These are phyloP conservation scores for Volutella citrinella DNA, from an alignment of 2,329 filamentous ascomycete genomes.

Conservation along the genomic window DNA sequence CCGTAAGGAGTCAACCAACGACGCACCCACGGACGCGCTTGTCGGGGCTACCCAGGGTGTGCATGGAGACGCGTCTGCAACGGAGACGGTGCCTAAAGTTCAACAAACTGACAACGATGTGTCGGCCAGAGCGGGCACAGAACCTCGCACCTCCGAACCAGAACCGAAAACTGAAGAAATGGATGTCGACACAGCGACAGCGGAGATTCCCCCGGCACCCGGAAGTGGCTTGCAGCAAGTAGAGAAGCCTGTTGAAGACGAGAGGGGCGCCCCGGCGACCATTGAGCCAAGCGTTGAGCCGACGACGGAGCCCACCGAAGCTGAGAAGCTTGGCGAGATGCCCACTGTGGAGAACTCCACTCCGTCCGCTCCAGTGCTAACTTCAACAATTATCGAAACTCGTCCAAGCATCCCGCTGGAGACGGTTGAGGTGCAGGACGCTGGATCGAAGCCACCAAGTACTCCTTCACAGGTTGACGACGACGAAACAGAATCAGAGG, in stretches of 20 bases:
- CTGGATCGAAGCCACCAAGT: constrained; percentile 37
- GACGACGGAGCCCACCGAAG: constrained; percentile 3
- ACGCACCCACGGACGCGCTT: no score
- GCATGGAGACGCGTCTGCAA: background rate
- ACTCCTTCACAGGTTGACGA: constrained; percentile 51
- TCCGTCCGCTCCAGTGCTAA: background rate
- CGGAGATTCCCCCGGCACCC: constrained; percentile 6
- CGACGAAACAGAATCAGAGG: constrained; percentile 54
- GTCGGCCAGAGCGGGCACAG: no score
- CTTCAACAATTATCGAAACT: no score
- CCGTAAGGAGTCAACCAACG: no score
- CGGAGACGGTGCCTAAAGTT: background rate
- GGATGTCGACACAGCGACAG: constrained; percentile 32
- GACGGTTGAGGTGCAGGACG: constrained; percentile 27
- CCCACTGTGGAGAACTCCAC: background rate
- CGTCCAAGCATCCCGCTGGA: constrained; percentile 20
- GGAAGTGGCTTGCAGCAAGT: constrained; percentile 7
- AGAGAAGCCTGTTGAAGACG: constrained; percentile 7
- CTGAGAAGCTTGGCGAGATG: constrained; percentile 5
- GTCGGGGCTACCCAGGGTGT: background rate
- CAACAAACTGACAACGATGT: no score
- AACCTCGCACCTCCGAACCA: no score
- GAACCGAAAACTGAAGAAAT: constrained; percentile 40
- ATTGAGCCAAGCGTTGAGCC: constrained; percentile 3
- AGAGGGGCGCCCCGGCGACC: constrained; percentile 1